A percentile compares a stretch with the other conserved stretches of the same genome.
These are phyloP conservation scores for Suhomyces sp. DNA, from an alignment of 805 yeast genomes.

Conservation along the genomic window DNA sequence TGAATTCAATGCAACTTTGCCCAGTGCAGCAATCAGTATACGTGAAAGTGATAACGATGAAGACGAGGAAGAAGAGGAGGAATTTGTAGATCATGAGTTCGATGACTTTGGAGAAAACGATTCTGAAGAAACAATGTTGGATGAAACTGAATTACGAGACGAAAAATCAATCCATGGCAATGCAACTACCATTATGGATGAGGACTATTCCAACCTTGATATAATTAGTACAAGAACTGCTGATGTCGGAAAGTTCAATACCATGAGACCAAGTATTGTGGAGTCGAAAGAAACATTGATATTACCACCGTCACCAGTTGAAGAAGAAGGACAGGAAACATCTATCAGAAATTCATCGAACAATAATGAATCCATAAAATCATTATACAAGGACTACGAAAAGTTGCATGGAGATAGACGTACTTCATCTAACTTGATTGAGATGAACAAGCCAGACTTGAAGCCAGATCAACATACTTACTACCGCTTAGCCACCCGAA, in stretches of 20 bases:
- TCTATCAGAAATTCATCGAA: background rate
- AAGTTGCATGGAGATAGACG: slow-evolving; percentile 10
- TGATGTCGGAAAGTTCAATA: slow-evolving; percentile 25
- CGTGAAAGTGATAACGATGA: slow-evolving; percentile 15
- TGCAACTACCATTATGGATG: slow-evolving; percentile 10
- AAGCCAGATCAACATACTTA: slow-evolving; percentile 5
- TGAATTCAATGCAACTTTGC: slow-evolving; percentile 12
- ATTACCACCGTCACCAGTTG: background rate
- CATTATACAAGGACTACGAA: slow-evolving; percentile 27
- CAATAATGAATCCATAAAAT: slow-evolving; percentile 14
- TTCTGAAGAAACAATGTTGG: slow-evolving; percentile 21
- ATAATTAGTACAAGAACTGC: slow-evolving; percentile 28
- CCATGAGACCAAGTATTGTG: slow-evolving; percentile 22
- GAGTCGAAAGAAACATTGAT: slow-evolving; percentile 30
- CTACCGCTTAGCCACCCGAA: background rate
- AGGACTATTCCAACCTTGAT: slow-evolving; percentile 26
- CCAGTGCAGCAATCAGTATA: slow-evolving; percentile 1
- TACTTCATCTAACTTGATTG: slow-evolving; percentile 9
- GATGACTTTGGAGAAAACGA: slow-evolving; percentile 10
- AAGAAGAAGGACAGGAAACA: slow-evolving; percentile 4
- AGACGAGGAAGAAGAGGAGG: slow-evolving; percentile 20
- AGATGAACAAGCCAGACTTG: slow-evolving; percentile 11
- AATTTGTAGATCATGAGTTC: slow-evolving; percentile 18
- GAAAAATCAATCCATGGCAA: slow-evolving; percentile 9
- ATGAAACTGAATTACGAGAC: slow-evolving; percentile 12